These are phyloP conservation scores for Moringa oleifera DNA, from an alignment of 345 rosid genomes.

Conservation along the genomic window DNA sequence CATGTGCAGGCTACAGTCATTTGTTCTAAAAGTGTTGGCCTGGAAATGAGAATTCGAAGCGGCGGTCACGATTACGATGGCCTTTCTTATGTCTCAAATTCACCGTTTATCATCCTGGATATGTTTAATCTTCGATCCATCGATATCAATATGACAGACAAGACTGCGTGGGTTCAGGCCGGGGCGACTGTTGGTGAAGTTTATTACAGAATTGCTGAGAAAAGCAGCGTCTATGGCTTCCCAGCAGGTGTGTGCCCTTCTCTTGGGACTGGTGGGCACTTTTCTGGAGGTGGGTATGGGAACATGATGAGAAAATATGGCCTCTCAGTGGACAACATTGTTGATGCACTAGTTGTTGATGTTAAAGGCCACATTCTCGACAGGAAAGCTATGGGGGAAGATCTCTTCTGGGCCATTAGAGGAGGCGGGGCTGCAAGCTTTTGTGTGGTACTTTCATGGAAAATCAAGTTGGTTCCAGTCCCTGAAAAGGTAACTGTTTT, in stretches of 20 bases:
- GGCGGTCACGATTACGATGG: slow-evolving; percentile 34
- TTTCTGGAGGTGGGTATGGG: slow-evolving; percentile 58
- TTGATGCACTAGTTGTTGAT: slow-evolving; percentile 49
- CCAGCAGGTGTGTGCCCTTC: slow-evolving; percentile 39
- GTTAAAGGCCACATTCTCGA: slow-evolving; percentile 38
- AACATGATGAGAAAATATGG: slow-evolving; percentile 50
- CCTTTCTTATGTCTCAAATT: slow-evolving; percentile 17
- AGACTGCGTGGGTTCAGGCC: slow-evolving; percentile 44
- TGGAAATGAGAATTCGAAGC: slow-evolving; percentile 27
- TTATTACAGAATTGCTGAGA: slow-evolving; percentile 35
- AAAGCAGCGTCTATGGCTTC: slow-evolving; percentile 40
- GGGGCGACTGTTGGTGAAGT: slow-evolving; percentile 56
- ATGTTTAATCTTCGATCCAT: slow-evolving; percentile 38
- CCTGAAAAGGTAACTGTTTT: slow-evolving; percentile 40
- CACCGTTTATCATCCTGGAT: slow-evolving; percentile 34
- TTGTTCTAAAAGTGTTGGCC: slow-evolving; percentile 16
- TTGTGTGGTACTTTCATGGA: slow-evolving; percentile 42
- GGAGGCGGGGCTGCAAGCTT: slow-evolving; percentile 62
- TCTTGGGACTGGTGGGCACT: slow-evolving; percentile 44
- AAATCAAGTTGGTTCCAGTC: slow-evolving; percentile 39
- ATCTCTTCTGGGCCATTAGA: slow-evolving; percentile 55
- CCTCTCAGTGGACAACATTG: slow-evolving; percentile 36
- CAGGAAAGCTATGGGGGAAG: slow-evolving; percentile 40
- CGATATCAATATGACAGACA: slow-evolving; percentile 22
- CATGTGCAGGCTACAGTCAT: slow-evolving; percentile 31